These are phyloP conservation scores for Globisporangium ultimum DNA, from an alignment of 352 stramenopile genomes.

Conservation along the genomic window DNA sequence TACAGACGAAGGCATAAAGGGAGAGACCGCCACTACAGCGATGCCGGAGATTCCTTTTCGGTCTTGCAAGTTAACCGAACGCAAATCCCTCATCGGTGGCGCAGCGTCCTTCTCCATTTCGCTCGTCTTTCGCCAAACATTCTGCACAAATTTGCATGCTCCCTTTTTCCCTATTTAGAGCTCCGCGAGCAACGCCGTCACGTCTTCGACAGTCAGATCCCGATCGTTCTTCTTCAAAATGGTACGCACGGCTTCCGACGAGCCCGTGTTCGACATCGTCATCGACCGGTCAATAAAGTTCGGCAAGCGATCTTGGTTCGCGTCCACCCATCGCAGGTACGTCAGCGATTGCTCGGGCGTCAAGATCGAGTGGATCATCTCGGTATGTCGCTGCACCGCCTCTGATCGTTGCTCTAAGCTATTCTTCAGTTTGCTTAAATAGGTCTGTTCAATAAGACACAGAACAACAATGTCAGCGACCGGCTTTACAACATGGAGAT, in stretches of 20 bases:
- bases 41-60: too few relatives aligned
- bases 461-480: neutral
- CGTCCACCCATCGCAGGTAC: conserved; percentile 80
- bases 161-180: conserved; percentile 24
- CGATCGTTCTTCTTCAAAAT: conserved; percentile 84
- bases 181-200: conserved; percentile 70
- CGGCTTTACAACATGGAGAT: too few relatives aligned
- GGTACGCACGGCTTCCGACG: conserved; percentile 60
- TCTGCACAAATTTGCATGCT: too few relatives aligned
- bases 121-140: too few relatives aligned
- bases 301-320: conserved; percentile 68
- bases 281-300: conserved; percentile 64
- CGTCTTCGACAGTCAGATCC: conserved; percentile 85
- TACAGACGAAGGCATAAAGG: too few relatives aligned
- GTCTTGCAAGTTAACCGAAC: too few relatives aligned
- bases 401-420: conserved; percentile 78
- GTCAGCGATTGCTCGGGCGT: conserved; percentile 82
- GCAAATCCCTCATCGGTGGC: too few relatives aligned
- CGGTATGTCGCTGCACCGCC: conserved; percentile 73
- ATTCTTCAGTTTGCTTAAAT: conserved; percentile 87
- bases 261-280: conserved; percentile 42
- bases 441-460: conserved; percentile 46
- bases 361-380: conserved; percentile 83
- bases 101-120: too few relatives aligned
- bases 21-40: too few relatives aligned